Evolutionary conservation across 2,329 filamentous ascomycete genomes (phyloP).

Genomic region (Sporothrix euskadiensis): DNA sequence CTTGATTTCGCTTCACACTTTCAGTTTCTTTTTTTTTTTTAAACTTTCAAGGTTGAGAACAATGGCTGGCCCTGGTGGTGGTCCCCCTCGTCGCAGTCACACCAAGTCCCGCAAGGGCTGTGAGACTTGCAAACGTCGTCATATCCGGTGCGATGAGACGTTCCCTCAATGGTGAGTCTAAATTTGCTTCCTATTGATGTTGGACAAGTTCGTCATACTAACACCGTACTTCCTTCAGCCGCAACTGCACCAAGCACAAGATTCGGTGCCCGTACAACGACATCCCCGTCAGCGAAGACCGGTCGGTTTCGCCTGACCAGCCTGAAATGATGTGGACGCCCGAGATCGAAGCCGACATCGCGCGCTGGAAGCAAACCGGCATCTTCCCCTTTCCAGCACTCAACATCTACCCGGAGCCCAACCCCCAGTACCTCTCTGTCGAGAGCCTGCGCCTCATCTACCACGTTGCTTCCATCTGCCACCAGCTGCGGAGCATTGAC

Average conservation of each 20-base stretch:
- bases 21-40: constrained; percentile 41
- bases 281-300: constrained; percentile 66
- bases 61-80: constrained; percentile 95
- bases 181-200: background rate
- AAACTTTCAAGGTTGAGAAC: constrained; percentile 37
- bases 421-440: constrained; percentile 69
- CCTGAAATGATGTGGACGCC: constrained; percentile 80
- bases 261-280: constrained; percentile 98
- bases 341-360: constrained; percentile 77
- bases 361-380: constrained; percentile 80
- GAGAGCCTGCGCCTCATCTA: constrained; percentile 87
- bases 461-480: constrained; percentile 82
- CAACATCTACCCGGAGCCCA: constrained; percentile 71
- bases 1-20: constrained; percentile 35
- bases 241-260: constrained; percentile 99
- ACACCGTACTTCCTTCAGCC: constrained; percentile 52
- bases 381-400: constrained; percentile 83
- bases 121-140: constrained; percentile 94
- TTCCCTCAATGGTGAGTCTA: constrained; percentile 87
- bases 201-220: background rate
- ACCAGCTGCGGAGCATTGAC: constrained; percentile 74
- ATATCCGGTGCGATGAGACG: constrained; percentile 96
- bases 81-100: constrained; percentile 87
- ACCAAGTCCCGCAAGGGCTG: constrained; percentile 99
- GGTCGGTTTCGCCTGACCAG: constrained; percentile 61